Conservation (phyloP, 2,329 filamentous ascomycete genomes). For the Hypoxylon sp. region DNA sequence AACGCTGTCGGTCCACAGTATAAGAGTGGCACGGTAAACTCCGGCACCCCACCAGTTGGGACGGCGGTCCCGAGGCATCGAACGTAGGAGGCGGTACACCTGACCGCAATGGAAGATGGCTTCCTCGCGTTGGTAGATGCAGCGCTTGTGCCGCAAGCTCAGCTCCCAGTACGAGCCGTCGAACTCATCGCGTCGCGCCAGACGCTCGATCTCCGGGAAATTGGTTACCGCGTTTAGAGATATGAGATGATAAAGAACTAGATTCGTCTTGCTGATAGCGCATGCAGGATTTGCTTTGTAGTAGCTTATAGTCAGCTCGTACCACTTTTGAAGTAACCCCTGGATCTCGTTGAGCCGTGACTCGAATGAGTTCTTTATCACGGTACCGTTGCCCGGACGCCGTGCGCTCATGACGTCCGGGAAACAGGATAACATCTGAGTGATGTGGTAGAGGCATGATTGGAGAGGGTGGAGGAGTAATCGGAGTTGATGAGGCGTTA, state of each 20-base stretch:
- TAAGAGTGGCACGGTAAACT: conserved; percentile 71
- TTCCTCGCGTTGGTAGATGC: conserved; percentile 70
- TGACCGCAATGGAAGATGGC: conserved; percentile 74
- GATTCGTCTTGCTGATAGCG: conserved; percentile 68
- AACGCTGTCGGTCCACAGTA: conserved; percentile 70
- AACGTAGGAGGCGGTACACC: conserved; percentile 66
- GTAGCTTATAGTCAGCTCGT: conserved; percentile 67
- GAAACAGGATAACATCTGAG: conserved; percentile 72
- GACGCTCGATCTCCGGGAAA: conserved; percentile 72
- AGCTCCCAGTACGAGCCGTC: conserved; percentile 64
- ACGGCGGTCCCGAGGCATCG: conserved; percentile 66
- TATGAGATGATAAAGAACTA: conserved; percentile 76
- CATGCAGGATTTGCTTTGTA: conserved; percentile 65
- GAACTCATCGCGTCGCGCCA: conserved; percentile 68
- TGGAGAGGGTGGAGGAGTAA: conserved; percentile 75
- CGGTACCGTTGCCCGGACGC: conserved; percentile 52
- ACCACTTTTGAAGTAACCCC: conserved; percentile 71
- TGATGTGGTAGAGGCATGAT: conserved; percentile 68
- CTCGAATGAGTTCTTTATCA: conserved; percentile 68
- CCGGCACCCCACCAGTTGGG: conserved; percentile 77
- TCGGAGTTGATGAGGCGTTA: conserved; percentile 67
- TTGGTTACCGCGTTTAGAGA: conserved; percentile 73
- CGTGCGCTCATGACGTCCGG: conserved; percentile 61
- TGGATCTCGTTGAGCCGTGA: conserved; percentile 71
- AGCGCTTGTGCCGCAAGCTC: conserved; percentile 66